phyloP scores from a whole-genome alignment of 75 land plant species.

The Pinus tabuliformis region DNA sequence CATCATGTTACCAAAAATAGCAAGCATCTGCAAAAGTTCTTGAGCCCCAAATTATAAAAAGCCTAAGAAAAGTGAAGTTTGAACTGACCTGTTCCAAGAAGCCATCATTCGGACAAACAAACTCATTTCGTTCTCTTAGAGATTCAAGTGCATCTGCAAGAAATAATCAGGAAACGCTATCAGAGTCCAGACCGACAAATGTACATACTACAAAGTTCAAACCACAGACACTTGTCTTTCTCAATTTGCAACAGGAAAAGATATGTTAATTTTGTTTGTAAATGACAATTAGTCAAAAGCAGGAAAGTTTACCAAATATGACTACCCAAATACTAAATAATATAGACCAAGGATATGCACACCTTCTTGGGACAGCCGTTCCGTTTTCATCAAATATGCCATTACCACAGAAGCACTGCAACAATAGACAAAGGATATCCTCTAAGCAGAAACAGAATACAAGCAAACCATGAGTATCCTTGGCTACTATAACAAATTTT shows the following conservation, averaged over 20 bases:
- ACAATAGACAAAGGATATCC: slow-evolving; percentile 17
- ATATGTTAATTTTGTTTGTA: background rate
- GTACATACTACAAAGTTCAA: background rate
- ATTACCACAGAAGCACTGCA: slow-evolving; percentile 96
- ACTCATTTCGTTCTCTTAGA: slow-evolving; percentile 50
- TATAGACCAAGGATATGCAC: background rate
- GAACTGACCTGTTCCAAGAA: slow-evolving; percentile 83
- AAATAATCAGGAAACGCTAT: background rate
- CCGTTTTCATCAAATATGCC: slow-evolving; percentile 92
- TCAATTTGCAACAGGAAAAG: background rate
- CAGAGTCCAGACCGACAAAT: background rate
- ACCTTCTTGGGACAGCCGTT: slow-evolving; percentile 81
- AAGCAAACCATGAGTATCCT: background rate
- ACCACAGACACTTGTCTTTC: background rate
- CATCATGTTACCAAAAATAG: background rate
- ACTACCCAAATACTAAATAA: slow-evolving; percentile 2
- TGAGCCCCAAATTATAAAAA: background rate
- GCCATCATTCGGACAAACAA: slow-evolving; percentile 89
- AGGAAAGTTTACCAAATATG: background rate
- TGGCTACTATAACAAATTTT: background rate
- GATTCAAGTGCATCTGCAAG: slow-evolving; percentile 88
- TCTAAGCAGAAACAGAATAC: background rate
- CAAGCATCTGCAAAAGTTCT: background rate
- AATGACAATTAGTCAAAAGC: background rate
- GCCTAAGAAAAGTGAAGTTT: background rate